Percentiles rank a stretch among this genome's conserved stretches.
These are phyloP conservation scores for Thielaviopsis euricoi DNA, from an alignment of 2,329 filamentous ascomycete species.

Conservation along the genomic window DNA sequence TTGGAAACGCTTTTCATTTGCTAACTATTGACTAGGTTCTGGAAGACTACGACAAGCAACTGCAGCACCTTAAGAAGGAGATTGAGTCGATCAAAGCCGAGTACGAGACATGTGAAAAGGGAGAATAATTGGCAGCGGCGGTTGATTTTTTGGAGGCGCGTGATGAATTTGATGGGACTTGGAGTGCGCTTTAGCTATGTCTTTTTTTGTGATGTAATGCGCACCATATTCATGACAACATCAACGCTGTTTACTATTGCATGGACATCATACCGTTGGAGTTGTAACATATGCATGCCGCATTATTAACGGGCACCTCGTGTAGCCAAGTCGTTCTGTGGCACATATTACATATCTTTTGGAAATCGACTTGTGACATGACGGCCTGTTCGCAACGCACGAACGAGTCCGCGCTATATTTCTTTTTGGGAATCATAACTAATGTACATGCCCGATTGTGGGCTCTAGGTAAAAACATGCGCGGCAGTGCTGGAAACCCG, in stretches of 20 bases:
- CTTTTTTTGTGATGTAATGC: too few relatives aligned
- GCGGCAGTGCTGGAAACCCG: background rate
- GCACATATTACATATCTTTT: too few relatives aligned
- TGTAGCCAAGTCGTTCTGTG: too few relatives aligned
- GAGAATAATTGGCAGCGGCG: constrained; percentile 11
- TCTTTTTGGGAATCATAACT: constrained; percentile 3
- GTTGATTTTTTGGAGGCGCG: background rate
- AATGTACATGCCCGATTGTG: constrained; percentile 6
- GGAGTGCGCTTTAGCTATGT: too few relatives aligned
- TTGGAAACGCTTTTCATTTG: too few relatives aligned
- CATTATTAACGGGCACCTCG: too few relatives aligned
- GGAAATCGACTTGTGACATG: background rate
- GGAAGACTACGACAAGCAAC: constrained; percentile 67
- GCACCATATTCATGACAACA: too few relatives aligned
- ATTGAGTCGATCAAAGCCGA: constrained; percentile 45
- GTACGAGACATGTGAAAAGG: constrained; percentile 38
- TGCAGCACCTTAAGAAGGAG: constrained; percentile 59
- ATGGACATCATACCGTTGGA: too few relatives aligned
- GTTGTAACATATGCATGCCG: too few relatives aligned
- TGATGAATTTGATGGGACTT: background rate
- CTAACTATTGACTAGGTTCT: constrained; percentile 38
- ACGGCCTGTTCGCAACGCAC: background rate
- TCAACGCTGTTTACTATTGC: too few relatives aligned
- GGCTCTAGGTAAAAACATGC: background rate
- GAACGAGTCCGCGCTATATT: background rate